These are phyloP conservation scores for Sarocladium oryzae DNA, from an alignment of 2,329 filamentous ascomycete genomes.

Conservation along the genomic window DNA sequence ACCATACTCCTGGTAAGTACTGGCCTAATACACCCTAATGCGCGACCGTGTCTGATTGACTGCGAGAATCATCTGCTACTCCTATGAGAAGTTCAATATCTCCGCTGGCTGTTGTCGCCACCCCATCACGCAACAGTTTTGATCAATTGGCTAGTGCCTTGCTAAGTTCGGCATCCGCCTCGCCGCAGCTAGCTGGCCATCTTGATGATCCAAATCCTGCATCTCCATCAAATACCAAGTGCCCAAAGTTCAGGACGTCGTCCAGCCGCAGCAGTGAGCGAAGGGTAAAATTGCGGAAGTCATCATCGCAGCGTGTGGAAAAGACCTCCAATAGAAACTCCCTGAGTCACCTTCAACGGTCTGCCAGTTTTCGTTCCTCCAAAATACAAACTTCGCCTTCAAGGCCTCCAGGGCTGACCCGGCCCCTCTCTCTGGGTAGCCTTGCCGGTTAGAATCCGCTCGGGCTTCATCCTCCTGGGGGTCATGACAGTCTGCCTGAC, in stretches of 20 bases:
- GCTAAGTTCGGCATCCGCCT: conserved; percentile 18
- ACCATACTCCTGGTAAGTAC: not conserved
- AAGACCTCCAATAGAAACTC: not conserved
- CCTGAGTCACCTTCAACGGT: not conserved
- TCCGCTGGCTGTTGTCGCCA: not conserved
- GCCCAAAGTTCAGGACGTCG: not conserved
- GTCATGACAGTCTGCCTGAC: not conserved
- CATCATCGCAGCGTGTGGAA: not conserved
- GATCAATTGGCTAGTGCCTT: conserved; percentile 25
- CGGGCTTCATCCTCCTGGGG: not conserved
- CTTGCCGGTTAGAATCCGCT: not conserved
- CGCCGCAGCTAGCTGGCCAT: not conserved
- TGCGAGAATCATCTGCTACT: not conserved
- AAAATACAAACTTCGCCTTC: not conserved
- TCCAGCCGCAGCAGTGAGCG: not conserved
- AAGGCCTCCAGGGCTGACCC: not conserved
- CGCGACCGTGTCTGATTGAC: too few relatives aligned
- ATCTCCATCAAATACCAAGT: not conserved
- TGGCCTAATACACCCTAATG: too few relatives aligned
- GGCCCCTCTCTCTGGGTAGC: not conserved
- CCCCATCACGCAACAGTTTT: conserved; percentile 10
- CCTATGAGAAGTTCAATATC: too few relatives aligned
- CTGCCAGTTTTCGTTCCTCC: not conserved
- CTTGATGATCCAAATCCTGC: not conserved
- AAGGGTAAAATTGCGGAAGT: not conserved